Evolutionary conservation across 2,329 filamentous ascomycete species (phyloP).

Genomic region (Penicillium griseofulvum): DNA sequence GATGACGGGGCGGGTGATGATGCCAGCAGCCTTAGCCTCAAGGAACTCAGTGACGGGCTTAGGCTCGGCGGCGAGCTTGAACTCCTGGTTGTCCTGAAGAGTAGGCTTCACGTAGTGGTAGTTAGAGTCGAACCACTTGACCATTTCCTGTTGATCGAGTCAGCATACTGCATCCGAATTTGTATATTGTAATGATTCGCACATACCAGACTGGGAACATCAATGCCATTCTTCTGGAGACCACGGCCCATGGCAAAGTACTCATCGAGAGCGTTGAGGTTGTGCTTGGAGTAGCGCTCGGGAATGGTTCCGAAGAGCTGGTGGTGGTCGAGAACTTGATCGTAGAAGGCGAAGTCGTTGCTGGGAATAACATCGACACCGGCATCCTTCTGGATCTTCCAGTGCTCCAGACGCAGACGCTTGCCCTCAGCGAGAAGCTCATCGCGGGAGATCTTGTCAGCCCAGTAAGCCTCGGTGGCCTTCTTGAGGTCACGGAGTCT

Average conservation of each 20-base stretch:
- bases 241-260: conserved; percentile 99
- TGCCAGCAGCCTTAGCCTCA: conserved; percentile 96
- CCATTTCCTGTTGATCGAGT: conserved; percentile 72
- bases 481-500: conserved; percentile 99
- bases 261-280: conserved; percentile 84
- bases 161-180: neutral
- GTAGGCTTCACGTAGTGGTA: conserved; percentile 99
- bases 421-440: conserved; percentile 94
- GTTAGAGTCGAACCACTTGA: conserved; percentile 99
- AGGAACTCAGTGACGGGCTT: conserved; percentile 94
- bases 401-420: conserved; percentile 93
- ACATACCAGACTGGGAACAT: conserved; percentile 77
- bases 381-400: conserved; percentile 99
- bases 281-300: conserved; percentile 88
- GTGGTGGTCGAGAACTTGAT: conserved; percentile 22
- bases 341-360: conserved; percentile 98
- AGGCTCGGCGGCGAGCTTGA: conserved; percentile 81
- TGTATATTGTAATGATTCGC: neutral
- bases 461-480: conserved; percentile 98
- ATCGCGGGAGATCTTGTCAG: conserved; percentile 85
- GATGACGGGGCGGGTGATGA: conserved; percentile 87
- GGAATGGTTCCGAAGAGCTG: conserved; percentile 67
- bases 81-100: conserved; percentile 92
- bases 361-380: conserved; percentile 96
- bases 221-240: conserved; percentile 77